Base-by-base conservation (phyloP, 1,284 basidiomycete species). In the Porogramme epimiltina region DNA sequence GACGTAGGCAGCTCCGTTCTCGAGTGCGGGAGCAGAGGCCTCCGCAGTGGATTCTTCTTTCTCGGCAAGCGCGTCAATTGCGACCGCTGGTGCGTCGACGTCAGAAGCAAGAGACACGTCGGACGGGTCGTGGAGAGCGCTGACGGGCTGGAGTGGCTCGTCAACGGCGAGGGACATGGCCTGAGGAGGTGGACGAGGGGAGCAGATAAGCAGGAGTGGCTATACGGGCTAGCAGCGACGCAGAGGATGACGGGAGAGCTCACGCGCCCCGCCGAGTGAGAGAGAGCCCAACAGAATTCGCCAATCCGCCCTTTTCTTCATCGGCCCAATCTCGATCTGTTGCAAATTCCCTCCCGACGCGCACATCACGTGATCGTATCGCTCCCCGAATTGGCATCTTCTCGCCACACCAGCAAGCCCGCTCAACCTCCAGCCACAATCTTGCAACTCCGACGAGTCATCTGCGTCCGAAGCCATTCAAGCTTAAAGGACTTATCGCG, bases 141-240 rank as follows among this genome's bases (percentile, higher is more conserved):
- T 53, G 10, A 43, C 46, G 45, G 55, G 42, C 46, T 55, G 59
- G 33, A 53, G 55, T 50, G 54, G 53, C 50, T 57, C 62, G 19
- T 61, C 61, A 50, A 60, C 63, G 50, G 64, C 65, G 43, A 62
- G 62, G 45, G 65, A 70, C 59, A 56, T 66, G 63, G 58, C 55
- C 34, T 42, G 55, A 49, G 61, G 33, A 58, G 34, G 60, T 40
- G 56, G 58, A 40, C 48, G 54, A 37, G 59, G 60, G 55, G 39
- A 40, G 45, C 22, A 48, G 56, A 56, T 59, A 59, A 59, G 56
- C 45, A 39, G 42, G 42, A 41, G 51, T 47, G 57, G 57, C 49
- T 49, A 45, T 58, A 46, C 41, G 44, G 11, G 42, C 11, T 45
- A 36, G 54, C 31, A 37, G 23, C 43, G 37, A 37, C 13, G 33